These are phyloP conservation scores for Schizopora paradoxa DNA, from an alignment of 1,284 basidiomycete species.

Conservation along the genomic window DNA sequence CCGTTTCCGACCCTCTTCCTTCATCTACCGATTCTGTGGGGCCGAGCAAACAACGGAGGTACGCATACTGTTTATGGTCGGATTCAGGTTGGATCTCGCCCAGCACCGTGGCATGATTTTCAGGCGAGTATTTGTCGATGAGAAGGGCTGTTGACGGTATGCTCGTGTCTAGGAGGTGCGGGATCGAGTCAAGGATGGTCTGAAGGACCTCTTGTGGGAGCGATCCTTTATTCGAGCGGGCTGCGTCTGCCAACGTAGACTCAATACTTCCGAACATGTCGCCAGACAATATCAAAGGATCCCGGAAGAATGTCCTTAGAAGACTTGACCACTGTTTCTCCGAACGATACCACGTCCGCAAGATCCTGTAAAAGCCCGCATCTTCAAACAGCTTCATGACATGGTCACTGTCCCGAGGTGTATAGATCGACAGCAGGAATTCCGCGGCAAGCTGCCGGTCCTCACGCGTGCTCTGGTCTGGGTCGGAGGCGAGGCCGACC, in stretches of 20 bases:
- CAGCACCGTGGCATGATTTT: slow-evolving; percentile 56
- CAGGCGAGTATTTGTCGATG: slow-evolving; percentile 66
- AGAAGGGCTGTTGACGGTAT: slow-evolving; percentile 66
- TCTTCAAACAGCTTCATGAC: slow-evolving; percentile 70
- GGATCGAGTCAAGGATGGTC: slow-evolving; percentile 53
- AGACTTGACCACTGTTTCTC: slow-evolving; percentile 76
- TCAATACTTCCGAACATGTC: slow-evolving; percentile 65
- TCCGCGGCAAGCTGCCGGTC: slow-evolving; percentile 95
- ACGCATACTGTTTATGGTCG: slow-evolving; percentile 64
- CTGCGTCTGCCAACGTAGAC: slow-evolving; percentile 50
- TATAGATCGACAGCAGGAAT: slow-evolving; percentile 90
- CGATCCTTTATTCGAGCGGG: slow-evolving; percentile 39
- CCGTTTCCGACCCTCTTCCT: slow-evolving; percentile 20
- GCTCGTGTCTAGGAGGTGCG: slow-evolving; percentile 58
- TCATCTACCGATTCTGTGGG: slow-evolving; percentile 45
- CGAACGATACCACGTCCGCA: slow-evolving; percentile 74
- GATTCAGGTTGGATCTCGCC: slow-evolving; percentile 38
- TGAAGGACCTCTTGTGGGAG: slow-evolving; percentile 48
- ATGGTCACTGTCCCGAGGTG: slow-evolving; percentile 69
- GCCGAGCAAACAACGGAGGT: slow-evolving; percentile 74
- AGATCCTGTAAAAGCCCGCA: slow-evolving; percentile 88
- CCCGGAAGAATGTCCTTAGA: slow-evolving; percentile 70
- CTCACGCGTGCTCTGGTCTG: slow-evolving; percentile 72
- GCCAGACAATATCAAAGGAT: slow-evolving; percentile 55
- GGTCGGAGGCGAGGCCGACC: slow-evolving; percentile 69